phyloP scores from a whole-genome alignment of 2,329 filamentous ascomycete genomes.

The Onygenales sp. region DNA sequence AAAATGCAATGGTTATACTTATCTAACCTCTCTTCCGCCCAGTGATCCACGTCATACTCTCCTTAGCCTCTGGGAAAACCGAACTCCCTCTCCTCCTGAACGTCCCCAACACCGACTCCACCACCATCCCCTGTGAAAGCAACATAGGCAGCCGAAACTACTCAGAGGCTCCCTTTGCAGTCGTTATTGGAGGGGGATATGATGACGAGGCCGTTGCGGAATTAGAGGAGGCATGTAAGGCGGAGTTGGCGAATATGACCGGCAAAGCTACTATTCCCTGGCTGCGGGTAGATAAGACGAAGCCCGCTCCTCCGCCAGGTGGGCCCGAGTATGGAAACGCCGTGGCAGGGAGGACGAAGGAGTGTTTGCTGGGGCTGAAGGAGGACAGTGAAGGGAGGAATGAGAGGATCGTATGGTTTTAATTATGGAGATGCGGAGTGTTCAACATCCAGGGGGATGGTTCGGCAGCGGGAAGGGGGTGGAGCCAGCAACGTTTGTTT shows the following conservation, averaged over 20 bases:
- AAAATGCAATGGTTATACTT: too few species aligned
- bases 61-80: not conserved
- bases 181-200: not conserved
- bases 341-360: not conserved
- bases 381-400: not conserved
- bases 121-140: not conserved
- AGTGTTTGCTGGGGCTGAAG: not conserved
- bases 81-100: not conserved
- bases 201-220: not conserved
- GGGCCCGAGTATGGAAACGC: not conserved
- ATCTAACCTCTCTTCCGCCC: too few species aligned
- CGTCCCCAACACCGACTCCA: not conserved
- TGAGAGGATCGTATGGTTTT: not conserved
- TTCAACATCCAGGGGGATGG: too few species aligned
- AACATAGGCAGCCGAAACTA: not conserved
- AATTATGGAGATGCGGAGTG: too few species aligned
- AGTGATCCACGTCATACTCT: not conserved
- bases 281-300: not conserved
- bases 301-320: not conserved
- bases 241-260: not conserved
- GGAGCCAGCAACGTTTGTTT: too few species aligned
- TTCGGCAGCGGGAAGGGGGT: too few species aligned
- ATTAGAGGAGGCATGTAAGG: not conserved
- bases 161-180: not conserved
- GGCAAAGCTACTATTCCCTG: not conserved